Base-by-base conservation (phyloP, 169 alveolate species). In the Cystoisospora suis region DNA sequence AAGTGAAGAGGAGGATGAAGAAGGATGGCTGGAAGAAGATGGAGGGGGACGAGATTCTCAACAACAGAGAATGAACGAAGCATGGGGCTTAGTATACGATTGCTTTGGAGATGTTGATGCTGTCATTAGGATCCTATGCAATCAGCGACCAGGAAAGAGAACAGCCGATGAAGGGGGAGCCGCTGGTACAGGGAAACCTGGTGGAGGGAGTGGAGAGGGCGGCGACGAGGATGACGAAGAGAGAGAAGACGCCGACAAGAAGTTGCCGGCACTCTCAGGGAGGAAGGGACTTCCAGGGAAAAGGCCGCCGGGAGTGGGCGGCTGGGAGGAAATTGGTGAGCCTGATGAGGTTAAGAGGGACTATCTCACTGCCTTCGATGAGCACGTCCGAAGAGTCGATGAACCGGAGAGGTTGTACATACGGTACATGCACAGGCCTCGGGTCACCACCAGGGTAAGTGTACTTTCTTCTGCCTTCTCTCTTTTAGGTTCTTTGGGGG, bases 91-190 rank as follows among this genome's bases (percentile, higher is more conserved):
- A 15, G 90, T 85, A 15, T 85, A 65, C 45, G 90, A 85, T 40
- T 85, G 90, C 47, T 85, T 85, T 34, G 90, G 90, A 36, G 90
- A 85, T 44, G 75, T 85, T 34, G 90, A 85, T 32, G 90, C 90
- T 0, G 90, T 85, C 7, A 44, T 85, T 32, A 44, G 75, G 72
- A 85, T 85, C 65, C 69, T 85, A 32, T 85, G 90, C 70, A 72
- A 72, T 34, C 58, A 38, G 56, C 38, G 56, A 12, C 83, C 83
- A 4, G 32, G 38, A 53, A 7, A 27, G 56, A 15, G 65, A 23
- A 23, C 65, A 53, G 65, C 65, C 65, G 65, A 53, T 23, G 65
- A 23, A 12, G 65, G 65, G n/a, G n/a, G n/a, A n/a, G 45, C n/a
- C 77, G 6, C 53, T 38, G 49, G 58, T 2, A 7, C 47, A 2